These are phyloP conservation scores for Lyophyllum atratum DNA, from an alignment of 768 basidiomycete species.

Conservation along the genomic window DNA sequence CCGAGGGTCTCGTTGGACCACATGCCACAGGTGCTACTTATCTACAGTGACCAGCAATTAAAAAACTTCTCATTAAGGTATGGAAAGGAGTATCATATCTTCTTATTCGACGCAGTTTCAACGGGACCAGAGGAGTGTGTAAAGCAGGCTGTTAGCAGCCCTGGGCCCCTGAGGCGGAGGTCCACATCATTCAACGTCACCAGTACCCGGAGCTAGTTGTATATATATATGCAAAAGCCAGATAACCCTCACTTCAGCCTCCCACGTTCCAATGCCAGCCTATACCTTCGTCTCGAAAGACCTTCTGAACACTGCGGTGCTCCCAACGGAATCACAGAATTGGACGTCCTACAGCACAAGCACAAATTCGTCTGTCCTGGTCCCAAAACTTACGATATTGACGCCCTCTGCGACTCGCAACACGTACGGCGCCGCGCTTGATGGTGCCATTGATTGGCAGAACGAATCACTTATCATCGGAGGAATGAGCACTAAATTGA, in stretches of 20 bases:
- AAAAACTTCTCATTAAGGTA: too few species aligned
- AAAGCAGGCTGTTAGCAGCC: neutral
- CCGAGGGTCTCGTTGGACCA: too few species aligned
- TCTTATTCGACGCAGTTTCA: too few species aligned
- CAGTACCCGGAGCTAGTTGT: neutral
- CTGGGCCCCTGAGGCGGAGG: neutral
- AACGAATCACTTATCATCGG: conserved; percentile 11
- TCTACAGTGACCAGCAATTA: too few species aligned
- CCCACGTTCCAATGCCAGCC: too few species aligned
- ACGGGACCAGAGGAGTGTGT: too few species aligned
- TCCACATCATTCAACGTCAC: neutral
- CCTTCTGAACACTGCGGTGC: conserved; percentile 4
- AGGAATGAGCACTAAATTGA: neutral
- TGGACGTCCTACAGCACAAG: conserved; percentile 1
- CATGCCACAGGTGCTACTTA: too few species aligned
- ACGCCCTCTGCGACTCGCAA: neutral
- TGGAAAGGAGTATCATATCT: too few species aligned
- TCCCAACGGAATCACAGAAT: neutral
- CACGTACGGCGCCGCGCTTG: neutral
- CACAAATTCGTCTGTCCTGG: neutral
- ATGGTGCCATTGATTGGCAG: conserved; percentile 13
- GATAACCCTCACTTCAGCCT: too few species aligned
- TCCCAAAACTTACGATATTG: neutral
- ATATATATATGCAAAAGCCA: neutral
- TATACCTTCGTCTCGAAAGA: conserved; percentile 7